Base-by-base conservation (phyloP, 768 basidiomycete species). In the Agaricus subrufescens region DNA sequence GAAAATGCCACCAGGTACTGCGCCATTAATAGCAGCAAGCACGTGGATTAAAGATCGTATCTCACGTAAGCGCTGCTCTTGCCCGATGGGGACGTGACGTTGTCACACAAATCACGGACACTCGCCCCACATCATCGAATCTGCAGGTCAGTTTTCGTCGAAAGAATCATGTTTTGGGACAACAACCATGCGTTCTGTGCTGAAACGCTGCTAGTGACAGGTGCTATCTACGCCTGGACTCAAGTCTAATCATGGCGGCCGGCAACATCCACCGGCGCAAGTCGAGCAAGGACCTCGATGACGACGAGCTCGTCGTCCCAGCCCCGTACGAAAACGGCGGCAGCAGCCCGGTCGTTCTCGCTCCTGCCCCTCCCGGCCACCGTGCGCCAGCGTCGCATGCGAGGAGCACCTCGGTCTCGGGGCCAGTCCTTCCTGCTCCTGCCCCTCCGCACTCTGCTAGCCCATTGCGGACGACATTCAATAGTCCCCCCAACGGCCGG, bases 381-480 rank as follows among this genome's bases (percentile, higher is more conserved):
- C 53, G 45, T 27, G 25, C 39, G 7, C 58, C 59, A 5, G 50
- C 53, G 29, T 43, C 46, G 15, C 67, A 67, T 50, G 60, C 63
- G 5, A 59, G 67, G 15, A 69, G 65, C 51, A 59, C 63, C 26
- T 70, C 70, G n/a, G 62, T 66, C 30, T 61, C 60, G 62, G 37
- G 56, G 57, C 5, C 67, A 26, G 27, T 31, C n/a, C 25, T 43
- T 6, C n/a, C 30, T 37, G 27, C n/a, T 12, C 40, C 54, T 19
- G 46, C 34, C 8, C 40, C 69, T 19, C 60, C 65, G 10, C 34
- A 8, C 11, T 66, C 71, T 50, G 63, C 64, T 23, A 67, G 71
- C 27, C 68, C 71, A 9, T 70, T 67, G 46, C 65, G 69, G 30
- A 64, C 68, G 9, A 62, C 65, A 7, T 73, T 68, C 50, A 63